These are phyloP conservation scores for Yamagishiella unicocca DNA, from an alignment of 139 green algal genomes.

Conservation along the genomic window DNA sequence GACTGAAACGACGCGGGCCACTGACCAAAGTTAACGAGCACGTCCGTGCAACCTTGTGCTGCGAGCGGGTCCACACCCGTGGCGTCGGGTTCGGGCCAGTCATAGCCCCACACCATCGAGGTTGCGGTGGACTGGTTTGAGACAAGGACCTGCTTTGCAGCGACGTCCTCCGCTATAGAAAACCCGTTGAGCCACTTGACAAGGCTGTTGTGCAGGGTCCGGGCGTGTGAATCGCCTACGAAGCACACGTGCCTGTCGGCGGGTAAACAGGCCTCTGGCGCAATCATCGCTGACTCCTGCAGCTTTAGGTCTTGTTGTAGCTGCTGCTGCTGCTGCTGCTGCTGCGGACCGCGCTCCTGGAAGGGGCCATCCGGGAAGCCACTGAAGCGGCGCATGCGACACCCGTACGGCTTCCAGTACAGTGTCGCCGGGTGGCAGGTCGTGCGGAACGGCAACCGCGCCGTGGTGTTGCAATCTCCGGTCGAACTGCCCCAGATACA, in stretches of 20 bases:
- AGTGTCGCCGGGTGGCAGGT: neutral
- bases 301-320: neutral
- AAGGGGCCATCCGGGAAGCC: neutral
- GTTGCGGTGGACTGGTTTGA: neutral
- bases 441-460: neutral
- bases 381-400: constrained; percentile 9
- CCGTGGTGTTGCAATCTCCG: neutral
- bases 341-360: neutral
- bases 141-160: constrained; percentile 17
- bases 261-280: too few relatives aligned
- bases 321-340: constrained; percentile 6
- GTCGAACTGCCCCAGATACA: constrained; percentile 14
- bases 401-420: constrained; percentile 15
- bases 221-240: constrained; percentile 31
- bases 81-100: neutral
- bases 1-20: constrained; percentile 39
- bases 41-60: constrained; percentile 11
- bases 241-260: constrained; percentile 31
- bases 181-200: neutral
- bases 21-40: constrained; percentile 39
- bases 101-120: constrained; percentile 11
- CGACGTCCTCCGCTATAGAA: neutral
- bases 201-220: constrained; percentile 39
- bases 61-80: neutral
- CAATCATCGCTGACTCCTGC: neutral